These are phyloP conservation scores for Floccularia luteovirens DNA, from an alignment of 768 basidiomycete species.

Conservation along the genomic window DNA sequence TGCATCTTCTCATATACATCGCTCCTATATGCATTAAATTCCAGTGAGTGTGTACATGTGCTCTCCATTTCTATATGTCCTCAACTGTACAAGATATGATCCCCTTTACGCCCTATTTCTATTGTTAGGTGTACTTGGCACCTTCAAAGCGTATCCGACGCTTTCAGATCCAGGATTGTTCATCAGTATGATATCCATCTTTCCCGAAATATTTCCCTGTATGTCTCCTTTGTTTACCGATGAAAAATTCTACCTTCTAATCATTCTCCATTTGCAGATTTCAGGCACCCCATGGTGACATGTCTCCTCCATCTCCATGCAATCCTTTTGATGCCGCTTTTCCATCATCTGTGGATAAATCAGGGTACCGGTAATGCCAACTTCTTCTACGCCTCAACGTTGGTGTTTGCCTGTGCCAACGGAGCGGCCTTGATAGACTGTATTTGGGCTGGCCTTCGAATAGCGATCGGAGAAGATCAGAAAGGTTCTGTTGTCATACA, in stretches of 20 bases:
- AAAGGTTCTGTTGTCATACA: conserved; percentile 54
- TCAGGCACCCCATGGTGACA: conserved; percentile 82
- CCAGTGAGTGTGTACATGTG: conserved; percentile 39
- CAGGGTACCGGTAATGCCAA: conserved; percentile 96
- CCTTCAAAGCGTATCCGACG: conserved; percentile 89
- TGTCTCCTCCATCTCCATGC: conserved; percentile 79
- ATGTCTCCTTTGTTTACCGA: conserved; percentile 24
- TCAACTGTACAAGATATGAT: conserved; percentile 52
- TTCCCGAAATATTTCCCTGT: conserved; percentile 83
- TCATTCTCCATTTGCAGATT: conserved; percentile 36
- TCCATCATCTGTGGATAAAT: conserved; percentile 85
- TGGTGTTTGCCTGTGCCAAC: conserved; percentile 87
- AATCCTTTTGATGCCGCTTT: conserved; percentile 78
- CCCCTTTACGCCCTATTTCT: conserved; percentile 75
- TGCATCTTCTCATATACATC: conserved; percentile 79
- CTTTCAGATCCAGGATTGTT: conserved; percentile 87
- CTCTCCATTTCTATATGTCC: conserved; percentile 1
- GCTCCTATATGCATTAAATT: conserved; percentile 85
- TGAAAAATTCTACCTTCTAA: conserved; percentile 3
- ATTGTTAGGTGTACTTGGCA: conserved; percentile 67
- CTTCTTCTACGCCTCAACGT: conserved; percentile 94
- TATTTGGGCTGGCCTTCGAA: conserved; percentile 74
- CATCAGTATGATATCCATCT: conserved; percentile 70
- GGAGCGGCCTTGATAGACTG: conserved; percentile 80
- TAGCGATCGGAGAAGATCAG: conserved; percentile 52